phyloP scores from a whole-genome alignment of 805 yeast genomes.

The Dipodascopsis uninucleata region DNA sequence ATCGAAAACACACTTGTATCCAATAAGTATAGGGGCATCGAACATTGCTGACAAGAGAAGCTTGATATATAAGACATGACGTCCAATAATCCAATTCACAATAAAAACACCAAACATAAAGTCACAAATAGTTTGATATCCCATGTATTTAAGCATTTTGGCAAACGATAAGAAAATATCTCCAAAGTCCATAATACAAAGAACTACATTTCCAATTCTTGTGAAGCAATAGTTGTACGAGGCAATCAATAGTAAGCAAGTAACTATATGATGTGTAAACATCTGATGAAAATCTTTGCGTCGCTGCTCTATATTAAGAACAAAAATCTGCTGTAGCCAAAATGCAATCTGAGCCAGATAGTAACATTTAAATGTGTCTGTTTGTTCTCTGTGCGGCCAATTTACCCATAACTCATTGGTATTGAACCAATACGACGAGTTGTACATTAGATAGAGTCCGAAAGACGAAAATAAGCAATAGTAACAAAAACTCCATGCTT shows the following conservation, averaged over 20 bases:
- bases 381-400: conserved; percentile 72
- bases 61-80: conserved; percentile 73
- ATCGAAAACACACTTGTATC: conserved; percentile 25
- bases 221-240: conserved; percentile 71
- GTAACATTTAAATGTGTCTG: conserved; percentile 55
- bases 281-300: conserved; percentile 83
- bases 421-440: conserved; percentile 58
- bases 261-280: conserved; percentile 85
- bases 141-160: conserved; percentile 71
- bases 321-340: conserved; percentile 79
- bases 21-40: conserved; percentile 45
- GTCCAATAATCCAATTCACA: conserved; percentile 60
- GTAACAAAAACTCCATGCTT: conserved; percentile 71
- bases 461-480: conserved; percentile 51
- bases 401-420: conserved; percentile 55
- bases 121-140: conserved; percentile 60
- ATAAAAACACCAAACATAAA: conserved; percentile 63
- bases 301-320: conserved; percentile 69
- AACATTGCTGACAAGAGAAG: conserved; percentile 57
- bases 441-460: conserved; percentile 56
- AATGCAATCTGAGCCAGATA: conserved; percentile 69
- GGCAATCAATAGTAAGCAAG: conserved; percentile 62
- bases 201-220: conserved; percentile 72
- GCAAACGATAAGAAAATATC: conserved; percentile 71
- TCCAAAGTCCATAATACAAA: conserved; percentile 77